phyloP scores from a whole-genome alignment of 1,139 yeast genomes.

The Geotrichum carabidarum region DNA sequence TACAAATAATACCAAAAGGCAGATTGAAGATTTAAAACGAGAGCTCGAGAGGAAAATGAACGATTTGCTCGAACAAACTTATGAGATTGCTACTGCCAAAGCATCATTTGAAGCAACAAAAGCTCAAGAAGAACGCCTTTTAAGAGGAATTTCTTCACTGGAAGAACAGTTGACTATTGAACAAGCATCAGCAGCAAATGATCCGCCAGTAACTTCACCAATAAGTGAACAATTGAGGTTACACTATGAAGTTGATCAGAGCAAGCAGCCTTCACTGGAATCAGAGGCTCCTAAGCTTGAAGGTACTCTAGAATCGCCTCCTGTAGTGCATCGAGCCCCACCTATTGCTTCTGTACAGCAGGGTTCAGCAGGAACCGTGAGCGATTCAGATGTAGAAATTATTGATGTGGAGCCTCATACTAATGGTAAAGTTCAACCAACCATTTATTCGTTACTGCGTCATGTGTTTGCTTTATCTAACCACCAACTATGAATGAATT shows the following conservation, averaged over 20 bases:
- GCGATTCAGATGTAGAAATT: constrained; percentile 16
- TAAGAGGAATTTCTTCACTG: neutral
- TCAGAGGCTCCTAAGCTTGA: neutral
- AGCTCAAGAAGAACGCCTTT: constrained; percentile 5
- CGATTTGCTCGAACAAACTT: constrained; percentile 16
- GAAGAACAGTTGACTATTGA: constrained; percentile 6
- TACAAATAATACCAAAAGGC: constrained; percentile 3
- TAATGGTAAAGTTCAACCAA: neutral
- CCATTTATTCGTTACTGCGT: neutral
- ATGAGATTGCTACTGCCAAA: constrained; percentile 7
- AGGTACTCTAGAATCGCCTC: neutral
- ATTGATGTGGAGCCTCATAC: constrained; percentile 5
- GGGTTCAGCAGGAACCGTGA: too few species aligned
- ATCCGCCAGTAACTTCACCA: neutral
- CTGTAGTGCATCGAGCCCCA: neutral
- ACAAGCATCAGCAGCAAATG: neutral
- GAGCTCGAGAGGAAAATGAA: constrained; percentile 22
- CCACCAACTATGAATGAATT: neutral
- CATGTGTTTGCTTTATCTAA: neutral
- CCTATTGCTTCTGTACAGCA: neutral
- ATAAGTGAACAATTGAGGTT: neutral
- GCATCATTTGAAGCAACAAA: constrained; percentile 9
- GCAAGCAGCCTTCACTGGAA: neutral
- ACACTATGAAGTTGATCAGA: neutral
- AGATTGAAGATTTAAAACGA: constrained; percentile 15